These are phyloP conservation scores for Straminergon stramineum DNA, from an alignment of 225 moss, liverwort and hornwort species.

Conservation along the genomic window DNA sequence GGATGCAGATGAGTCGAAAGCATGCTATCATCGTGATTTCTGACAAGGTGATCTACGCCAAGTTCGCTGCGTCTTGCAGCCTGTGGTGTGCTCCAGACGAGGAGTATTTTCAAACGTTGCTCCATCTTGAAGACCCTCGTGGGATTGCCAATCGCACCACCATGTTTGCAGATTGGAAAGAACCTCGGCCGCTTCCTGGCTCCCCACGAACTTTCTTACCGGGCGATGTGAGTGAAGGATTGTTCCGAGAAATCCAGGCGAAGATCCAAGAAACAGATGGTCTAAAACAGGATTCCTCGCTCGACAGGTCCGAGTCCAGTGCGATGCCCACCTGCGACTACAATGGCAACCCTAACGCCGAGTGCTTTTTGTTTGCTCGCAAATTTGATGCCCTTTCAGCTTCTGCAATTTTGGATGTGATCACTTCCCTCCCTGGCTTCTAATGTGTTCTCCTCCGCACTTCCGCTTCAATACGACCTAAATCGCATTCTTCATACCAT, in stretches of 20 bases:
- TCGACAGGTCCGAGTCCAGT: background rate
- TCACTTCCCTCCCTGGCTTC: background rate
- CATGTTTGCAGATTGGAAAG: conserved; percentile 33
- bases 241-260: conserved; percentile 5
- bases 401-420: conserved; percentile 7
- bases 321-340: conserved; percentile 1
- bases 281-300: conserved; percentile 6
- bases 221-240: background rate
- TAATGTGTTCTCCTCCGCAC: background rate
- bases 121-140: conserved; percentile 12
- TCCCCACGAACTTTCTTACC: conserved; percentile 8
- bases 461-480: background rate
- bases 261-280: conserved; percentile 11
- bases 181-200: background rate
- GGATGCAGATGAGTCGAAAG: conserved; percentile 30
- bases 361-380: conserved; percentile 28
- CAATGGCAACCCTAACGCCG: conserved; percentile 1
- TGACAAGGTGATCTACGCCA: conserved; percentile 14
- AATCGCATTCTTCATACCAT: background rate
- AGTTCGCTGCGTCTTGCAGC: conserved; percentile 11
- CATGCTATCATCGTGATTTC: conserved; percentile 12
- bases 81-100: conserved; percentile 24
- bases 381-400: conserved; percentile 8
- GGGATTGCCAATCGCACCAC: conserved; percentile 29
- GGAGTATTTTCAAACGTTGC: conserved; percentile 31